Evolutionary conservation across 305 asterid species (phyloP), one percentile per base, ranked within the genome.

Genomic region (Lippia alba): DNA sequence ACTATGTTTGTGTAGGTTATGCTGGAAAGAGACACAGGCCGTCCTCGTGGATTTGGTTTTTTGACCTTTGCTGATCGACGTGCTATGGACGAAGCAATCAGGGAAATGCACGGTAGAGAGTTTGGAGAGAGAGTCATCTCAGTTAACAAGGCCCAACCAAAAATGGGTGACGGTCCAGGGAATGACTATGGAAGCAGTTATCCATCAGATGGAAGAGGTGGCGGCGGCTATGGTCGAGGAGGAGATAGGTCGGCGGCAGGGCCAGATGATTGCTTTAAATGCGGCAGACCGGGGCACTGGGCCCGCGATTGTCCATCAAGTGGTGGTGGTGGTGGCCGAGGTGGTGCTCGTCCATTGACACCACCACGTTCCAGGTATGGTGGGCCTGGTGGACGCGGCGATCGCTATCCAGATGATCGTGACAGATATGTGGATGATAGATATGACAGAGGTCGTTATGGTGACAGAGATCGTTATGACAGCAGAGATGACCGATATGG

Each of bases 231-330:
- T 50, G 89, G 85, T 62, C 92, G 91, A 46, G 88, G 91, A 46
- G 88, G 86, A 66, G 96, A 87, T 45, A 80, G 87, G 79, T 73
- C 96, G 3, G 86, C 79, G 3, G 86, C 79, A 6, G 99, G 99
- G 56, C 98, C 82, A 70, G 98, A 92, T 74, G 94, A 86, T 45
- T 92, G 99, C 86, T 95, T 95, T 89, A 92, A 82, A 84, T 95
- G 99, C 66, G 99, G 99, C 40, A 90, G 99, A 1, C 85, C 97
- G 3, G 99, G 99, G 7, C 99, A 95, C 51, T 95, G 99, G 99
- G 98, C 98, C 53, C 87, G 99, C 8, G 99, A 95, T 70, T 95
- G 98, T 56, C 96, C 98, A 1, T 86, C 92, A 12, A 86, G 82
- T 16, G 92, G 91, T 60, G 96, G 91, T 63, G 96, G 91, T 57